Evolutionary conservation across 257 asterid species (phyloP), one percentile per base, ranked within the genome.

Genomic region (Osmanthus fragrans): DNA sequence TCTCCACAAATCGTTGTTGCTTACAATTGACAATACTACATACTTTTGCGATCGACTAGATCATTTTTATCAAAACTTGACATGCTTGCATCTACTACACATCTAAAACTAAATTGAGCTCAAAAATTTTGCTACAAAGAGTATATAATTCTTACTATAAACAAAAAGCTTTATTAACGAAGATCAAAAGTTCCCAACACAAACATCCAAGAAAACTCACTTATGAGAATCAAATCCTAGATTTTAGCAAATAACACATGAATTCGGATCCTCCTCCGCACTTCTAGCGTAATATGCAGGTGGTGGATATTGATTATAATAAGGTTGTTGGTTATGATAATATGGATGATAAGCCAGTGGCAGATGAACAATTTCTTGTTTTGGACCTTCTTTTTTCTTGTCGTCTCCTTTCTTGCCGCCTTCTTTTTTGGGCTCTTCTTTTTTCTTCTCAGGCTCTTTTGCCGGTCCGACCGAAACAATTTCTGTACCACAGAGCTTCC

Each of bases 371-470:
- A 66, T 82, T 0, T 80, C 88, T n/a, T n/a, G n/a, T n/a, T n/a
- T n/a, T n/a, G n/a, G n/a, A n/a, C n/a, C n/a, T n/a, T n/a, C 88
- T 66, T 90, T 87, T 73, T 88, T 88, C 16, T 82, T 77, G 0
- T 82, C 85, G 1, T 78, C 84, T 7, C 64, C 74, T 34, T 87
- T 87, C 71, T 85, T 83, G 58, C n/a, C n/a, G n/a, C 72, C 86
- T 0, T 70, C 83, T 9, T 88, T 89, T 47, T 89, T 83, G 73
- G 88, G 85, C 74, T 86, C 92, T 0, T 89, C 90, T 49, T 91
- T 91, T 56, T 90, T 89, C 89, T 90, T 90, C 13, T 90, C 95
- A 0, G 94, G 90, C 81, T 90, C 96, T 33, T 92, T 92, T 15
- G 95, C 94, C 0, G 97, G 95, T 63, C 96, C 97, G n/a, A 89